Percentiles rank a stretch among this genome's conserved stretches.
Evolutionary conservation across 2,329 filamentous ascomycete genomes (phyloP).

Genomic region (Aureobasidium sp.): DNA sequence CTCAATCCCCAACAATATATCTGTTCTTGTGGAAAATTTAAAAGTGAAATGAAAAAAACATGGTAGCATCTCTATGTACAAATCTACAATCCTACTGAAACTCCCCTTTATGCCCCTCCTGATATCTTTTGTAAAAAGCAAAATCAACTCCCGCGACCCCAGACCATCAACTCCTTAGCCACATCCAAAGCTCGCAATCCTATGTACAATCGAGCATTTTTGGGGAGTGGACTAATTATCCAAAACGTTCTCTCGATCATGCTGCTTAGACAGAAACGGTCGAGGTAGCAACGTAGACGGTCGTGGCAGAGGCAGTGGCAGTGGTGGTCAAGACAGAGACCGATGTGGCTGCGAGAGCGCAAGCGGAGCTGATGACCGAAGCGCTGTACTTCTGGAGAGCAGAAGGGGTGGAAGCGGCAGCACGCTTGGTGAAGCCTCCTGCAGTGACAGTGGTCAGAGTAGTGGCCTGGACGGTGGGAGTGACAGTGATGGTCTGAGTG

Average conservation of each 20-base stretch:
- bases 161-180: background rate
- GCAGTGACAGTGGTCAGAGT: background rate
- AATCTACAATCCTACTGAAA: background rate
- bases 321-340: background rate
- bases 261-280: background rate
- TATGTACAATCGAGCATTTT: background rate
- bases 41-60: background rate
- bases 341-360: slow-evolving; percentile 9
- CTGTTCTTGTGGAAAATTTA: background rate
- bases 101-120: background rate
- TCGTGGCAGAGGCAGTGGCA: slow-evolving; percentile 3
- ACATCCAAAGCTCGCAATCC: background rate
- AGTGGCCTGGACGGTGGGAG: background rate
- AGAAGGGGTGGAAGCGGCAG: slow-evolving; percentile 4
- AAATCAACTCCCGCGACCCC: background rate
- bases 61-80: slow-evolving; percentile 6
- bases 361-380: slow-evolving; percentile 15
- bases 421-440: background rate
- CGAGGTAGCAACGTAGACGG: background rate
- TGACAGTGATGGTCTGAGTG: background rate
- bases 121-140: background rate
- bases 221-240: background rate
- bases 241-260: no score
- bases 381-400: slow-evolving; percentile 17
- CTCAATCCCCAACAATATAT: no score